Evolutionary conservation across 2,329 filamentous ascomycete species (phyloP).

Genomic region (Diplodia scrobiculata): DNA sequence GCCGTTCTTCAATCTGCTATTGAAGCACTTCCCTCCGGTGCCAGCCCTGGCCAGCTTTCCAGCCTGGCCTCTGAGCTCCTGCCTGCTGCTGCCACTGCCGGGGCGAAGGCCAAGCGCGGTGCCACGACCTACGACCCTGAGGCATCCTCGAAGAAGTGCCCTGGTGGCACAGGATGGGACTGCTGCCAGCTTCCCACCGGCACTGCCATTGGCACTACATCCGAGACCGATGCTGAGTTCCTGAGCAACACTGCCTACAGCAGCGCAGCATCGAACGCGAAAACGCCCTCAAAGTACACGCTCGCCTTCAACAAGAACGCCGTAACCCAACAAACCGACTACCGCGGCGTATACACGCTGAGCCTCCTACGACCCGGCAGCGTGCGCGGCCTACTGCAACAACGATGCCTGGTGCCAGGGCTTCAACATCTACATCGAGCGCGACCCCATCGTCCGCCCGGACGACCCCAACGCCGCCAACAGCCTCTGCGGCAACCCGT

Average conservation of each 20-base stretch:
- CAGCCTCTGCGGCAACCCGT: slow-evolving; percentile 37
- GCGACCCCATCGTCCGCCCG: slow-evolving; percentile 30
- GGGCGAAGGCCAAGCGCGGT: no score
- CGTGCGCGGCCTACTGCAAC: slow-evolving; percentile 31
- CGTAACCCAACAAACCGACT: slow-evolving; percentile 29
- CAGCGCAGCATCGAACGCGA: background rate
- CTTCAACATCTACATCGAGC: slow-evolving; percentile 36
- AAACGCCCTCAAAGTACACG: slow-evolving; percentile 2
- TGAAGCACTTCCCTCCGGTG: no score
- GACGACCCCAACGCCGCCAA: slow-evolving; percentile 30
- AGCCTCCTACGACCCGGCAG: slow-evolving; percentile 28
- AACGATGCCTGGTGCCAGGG: slow-evolving; percentile 29
- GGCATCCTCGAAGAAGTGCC: no score
- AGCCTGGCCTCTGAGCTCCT: no score
- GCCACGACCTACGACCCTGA: no score
- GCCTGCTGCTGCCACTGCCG: no score
- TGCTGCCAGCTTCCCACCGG: slow-evolving; percentile 16
- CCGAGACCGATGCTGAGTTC: background rate
- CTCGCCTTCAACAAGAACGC: slow-evolving; percentile 28
- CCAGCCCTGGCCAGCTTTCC: no score
- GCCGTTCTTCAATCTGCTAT: no score
- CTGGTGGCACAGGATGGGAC: background rate
- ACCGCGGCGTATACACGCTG: slow-evolving; percentile 30
- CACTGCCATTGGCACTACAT: slow-evolving; percentile 4
- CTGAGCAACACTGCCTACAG: background rate